These are phyloP conservation scores for Zychaea mexicana DNA, from an alignment of 371 early-diverging fungal species.

Conservation along the genomic window DNA sequence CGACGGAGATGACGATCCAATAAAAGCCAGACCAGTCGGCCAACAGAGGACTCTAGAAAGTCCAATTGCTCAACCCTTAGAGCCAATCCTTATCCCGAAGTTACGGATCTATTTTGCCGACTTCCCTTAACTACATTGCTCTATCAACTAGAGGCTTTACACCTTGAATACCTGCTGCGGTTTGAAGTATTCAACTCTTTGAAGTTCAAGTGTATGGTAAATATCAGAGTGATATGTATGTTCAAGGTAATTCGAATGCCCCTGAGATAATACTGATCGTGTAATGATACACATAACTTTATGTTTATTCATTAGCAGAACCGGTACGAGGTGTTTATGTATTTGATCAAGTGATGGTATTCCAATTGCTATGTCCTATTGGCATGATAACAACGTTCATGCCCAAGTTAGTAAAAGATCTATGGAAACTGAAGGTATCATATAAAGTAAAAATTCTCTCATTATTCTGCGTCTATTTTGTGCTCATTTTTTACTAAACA, in stretches of 20 bases:
- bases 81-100: too few relatives aligned
- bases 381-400: not conserved
- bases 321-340: conserved; percentile 2
- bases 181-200: not conserved
- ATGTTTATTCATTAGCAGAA: not conserved
- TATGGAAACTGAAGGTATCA: conserved; percentile 4
- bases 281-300: not conserved
- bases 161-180: too few relatives aligned
- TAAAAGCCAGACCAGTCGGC: too few relatives aligned
- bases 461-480: not conserved
- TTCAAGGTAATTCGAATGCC: not conserved
- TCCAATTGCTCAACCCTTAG: too few relatives aligned
- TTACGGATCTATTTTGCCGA: too few relatives aligned
- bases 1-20: not conserved
- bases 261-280: not conserved
- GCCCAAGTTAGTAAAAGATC: not conserved
- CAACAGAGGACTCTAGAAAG: too few relatives aligned
- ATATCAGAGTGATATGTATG: not conserved
- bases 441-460: not conserved
- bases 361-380: not conserved
- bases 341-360: not conserved
- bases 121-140: too few relatives aligned
- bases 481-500: not conserved
- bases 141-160: too few relatives aligned
- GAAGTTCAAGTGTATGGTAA: not conserved